Evolutionary conservation across 306 rosid species (phyloP).

Genomic region (Begonia peltatifolia): DNA sequence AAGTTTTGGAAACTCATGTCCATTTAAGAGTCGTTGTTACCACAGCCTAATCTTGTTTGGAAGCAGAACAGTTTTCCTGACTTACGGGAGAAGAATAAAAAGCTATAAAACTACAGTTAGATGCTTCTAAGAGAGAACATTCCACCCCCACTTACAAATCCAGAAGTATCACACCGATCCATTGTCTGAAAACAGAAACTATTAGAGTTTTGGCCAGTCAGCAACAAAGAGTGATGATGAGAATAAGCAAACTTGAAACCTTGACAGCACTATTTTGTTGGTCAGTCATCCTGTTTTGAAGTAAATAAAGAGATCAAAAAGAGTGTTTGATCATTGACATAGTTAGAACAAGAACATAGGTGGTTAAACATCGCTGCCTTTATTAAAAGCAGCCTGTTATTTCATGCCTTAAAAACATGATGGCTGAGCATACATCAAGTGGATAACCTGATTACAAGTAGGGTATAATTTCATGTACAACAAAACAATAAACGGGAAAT

Average conservation of each 20-base stretch:
- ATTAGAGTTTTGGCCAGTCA: constrained; percentile 21
- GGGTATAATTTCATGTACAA: no score
- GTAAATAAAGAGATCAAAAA: neutral
- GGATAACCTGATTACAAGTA: no score
- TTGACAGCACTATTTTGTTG: constrained; percentile 19
- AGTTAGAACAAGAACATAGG: no score
- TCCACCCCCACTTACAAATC: constrained; percentile 97
- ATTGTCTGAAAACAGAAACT: constrained; percentile 26
- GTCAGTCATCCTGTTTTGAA: constrained; percentile 45
- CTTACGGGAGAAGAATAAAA: constrained; percentile 17
- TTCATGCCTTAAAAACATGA: no score
- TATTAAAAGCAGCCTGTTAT: no score
- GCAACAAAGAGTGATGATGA: constrained; percentile 22
- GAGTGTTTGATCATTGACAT: no score
- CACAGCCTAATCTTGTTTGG: constrained; percentile 11
- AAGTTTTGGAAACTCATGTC: constrained; percentile 43
- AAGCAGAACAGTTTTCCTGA: constrained; percentile 27
- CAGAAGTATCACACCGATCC: constrained; percentile 96
- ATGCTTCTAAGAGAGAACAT: constrained; percentile 24
- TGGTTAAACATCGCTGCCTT: no score
- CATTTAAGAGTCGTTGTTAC: constrained; percentile 38
- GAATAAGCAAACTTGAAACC: constrained; percentile 19
- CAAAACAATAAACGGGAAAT: no score
- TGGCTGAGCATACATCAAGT: no score
- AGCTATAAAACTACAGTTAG: constrained; percentile 49